Conservation (phyloP, 148 eudicot genomes). For the Spergularia marina region DNA sequence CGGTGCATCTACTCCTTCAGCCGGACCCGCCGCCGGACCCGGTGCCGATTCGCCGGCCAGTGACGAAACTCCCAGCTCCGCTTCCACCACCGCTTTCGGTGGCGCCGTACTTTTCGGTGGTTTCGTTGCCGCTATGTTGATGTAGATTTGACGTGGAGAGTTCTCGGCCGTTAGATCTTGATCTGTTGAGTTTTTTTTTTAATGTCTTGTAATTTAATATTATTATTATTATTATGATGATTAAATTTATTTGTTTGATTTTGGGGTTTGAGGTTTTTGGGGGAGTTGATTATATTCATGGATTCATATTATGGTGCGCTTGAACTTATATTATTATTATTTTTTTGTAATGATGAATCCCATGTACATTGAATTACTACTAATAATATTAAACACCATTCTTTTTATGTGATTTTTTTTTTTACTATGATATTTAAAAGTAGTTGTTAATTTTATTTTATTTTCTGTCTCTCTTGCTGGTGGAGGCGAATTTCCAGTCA, state of each 20-base stretch:
- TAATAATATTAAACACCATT: not conserved
- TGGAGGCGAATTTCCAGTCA: too few species aligned
- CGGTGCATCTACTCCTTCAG: not conserved
- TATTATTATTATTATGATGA: not conserved
- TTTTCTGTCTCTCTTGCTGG: too few species aligned
- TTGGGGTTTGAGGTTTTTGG: not conserved
- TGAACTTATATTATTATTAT: constrained; percentile 8
- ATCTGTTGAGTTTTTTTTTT: not conserved
- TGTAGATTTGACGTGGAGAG: constrained; percentile 2
- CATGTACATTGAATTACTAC: constrained; percentile 24
- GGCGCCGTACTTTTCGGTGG: constrained; percentile 31
- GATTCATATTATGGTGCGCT: constrained; percentile 14
- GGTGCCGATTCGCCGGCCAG: not conserved
- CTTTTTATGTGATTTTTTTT: too few species aligned
- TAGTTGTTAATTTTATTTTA: too few species aligned
- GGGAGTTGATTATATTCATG: constrained; percentile 7
- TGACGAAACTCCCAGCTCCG: constrained; percentile 9
- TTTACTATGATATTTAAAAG: too few species aligned
- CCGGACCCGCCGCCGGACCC: not conserved
- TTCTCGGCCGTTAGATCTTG: not conserved
- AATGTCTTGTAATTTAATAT: not conserved
- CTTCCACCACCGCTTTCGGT: constrained; percentile 19
- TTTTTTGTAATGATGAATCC: constrained; percentile 25
- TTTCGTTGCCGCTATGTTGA: constrained; percentile 25
- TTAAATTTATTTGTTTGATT: not conserved